A percentile compares a stretch with the other conserved stretches of the same genome.
Conservation (phyloP, 495 filamentous ascomycete species). For the Lineolata rhizophorae region DNA sequence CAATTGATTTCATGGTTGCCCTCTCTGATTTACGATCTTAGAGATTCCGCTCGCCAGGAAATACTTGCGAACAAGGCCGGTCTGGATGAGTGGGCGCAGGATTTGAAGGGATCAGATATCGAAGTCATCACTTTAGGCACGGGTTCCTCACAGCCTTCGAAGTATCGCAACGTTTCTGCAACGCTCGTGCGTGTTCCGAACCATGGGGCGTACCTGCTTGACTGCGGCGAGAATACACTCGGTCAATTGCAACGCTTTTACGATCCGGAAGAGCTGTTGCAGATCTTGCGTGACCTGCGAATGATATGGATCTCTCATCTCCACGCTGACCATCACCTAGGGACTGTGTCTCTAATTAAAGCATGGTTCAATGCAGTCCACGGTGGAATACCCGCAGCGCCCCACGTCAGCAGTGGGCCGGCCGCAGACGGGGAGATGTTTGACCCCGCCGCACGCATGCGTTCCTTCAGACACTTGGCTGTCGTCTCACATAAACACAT, state of each 20-base stretch:
- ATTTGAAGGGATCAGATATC: conserved; percentile 44
- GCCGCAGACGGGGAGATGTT: not conserved
- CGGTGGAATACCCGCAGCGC: conserved; percentile 6
- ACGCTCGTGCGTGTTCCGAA: conserved; percentile 71
- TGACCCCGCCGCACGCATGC: not conserved
- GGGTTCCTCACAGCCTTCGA: conserved; percentile 69
- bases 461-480: conserved; percentile 26
- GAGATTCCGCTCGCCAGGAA: too few relatives aligned
- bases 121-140: conserved; percentile 81
- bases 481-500: conserved; percentile 43
- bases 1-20: too few relatives aligned
- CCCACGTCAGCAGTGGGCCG: not conserved
- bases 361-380: conserved; percentile 42
- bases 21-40: too few relatives aligned
- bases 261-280: conserved; percentile 33
- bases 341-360: conserved; percentile 51
- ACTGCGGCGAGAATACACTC: conserved; percentile 81
- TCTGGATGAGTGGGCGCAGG: too few relatives aligned
- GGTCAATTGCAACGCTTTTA: conserved; percentile 73
- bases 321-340: conserved; percentile 93
- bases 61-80: too few relatives aligned
- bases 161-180: conserved; percentile 85
- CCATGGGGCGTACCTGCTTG: conserved; percentile 63
- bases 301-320: conserved; percentile 86
- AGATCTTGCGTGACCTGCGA: conserved; percentile 54